These are phyloP conservation scores for Punctularia strigosozonata DNA, from an alignment of 768 basidiomycete species.

Conservation along the genomic window DNA sequence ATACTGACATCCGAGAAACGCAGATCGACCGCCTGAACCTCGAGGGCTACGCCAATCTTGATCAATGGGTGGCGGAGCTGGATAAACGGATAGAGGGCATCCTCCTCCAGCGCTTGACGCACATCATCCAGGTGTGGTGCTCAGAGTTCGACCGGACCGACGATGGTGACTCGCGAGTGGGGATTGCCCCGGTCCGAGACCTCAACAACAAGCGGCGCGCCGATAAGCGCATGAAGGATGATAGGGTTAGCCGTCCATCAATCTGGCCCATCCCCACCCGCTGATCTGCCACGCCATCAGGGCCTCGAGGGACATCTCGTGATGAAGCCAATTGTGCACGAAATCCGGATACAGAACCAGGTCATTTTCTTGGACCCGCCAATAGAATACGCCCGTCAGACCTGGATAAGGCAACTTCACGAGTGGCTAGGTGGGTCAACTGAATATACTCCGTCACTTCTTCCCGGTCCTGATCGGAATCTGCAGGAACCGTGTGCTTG, in stretches of 20 bases:
- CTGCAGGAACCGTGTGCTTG: constrained; percentile 72
- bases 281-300: constrained; percentile 21
- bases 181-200: constrained; percentile 38
- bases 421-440: constrained; percentile 62
- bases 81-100: constrained; percentile 75
- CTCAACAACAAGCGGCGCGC: constrained; percentile 51
- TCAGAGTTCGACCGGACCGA: constrained; percentile 71
- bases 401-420: constrained; percentile 84
- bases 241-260: constrained; percentile 41
- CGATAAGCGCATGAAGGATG: constrained; percentile 65
- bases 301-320: constrained; percentile 63
- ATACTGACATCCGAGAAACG: not conserved
- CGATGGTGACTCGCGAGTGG: constrained; percentile 51
- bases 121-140: constrained; percentile 83
- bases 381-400: constrained; percentile 85
- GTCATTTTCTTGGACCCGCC: constrained; percentile 98
- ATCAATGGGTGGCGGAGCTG: constrained; percentile 42
- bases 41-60: constrained; percentile 79
- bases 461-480: not conserved
- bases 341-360: constrained; percentile 97
- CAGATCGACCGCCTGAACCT: constrained; percentile 91
- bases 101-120: constrained; percentile 58
- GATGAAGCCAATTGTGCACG: constrained; percentile 82
- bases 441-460: constrained; percentile 1
- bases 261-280: not conserved